Evolutionary conservation across 345 rosid species (phyloP), one percentile per base, ranked within the genome.

Genomic region (Arabidopsis arenosa): DNA sequence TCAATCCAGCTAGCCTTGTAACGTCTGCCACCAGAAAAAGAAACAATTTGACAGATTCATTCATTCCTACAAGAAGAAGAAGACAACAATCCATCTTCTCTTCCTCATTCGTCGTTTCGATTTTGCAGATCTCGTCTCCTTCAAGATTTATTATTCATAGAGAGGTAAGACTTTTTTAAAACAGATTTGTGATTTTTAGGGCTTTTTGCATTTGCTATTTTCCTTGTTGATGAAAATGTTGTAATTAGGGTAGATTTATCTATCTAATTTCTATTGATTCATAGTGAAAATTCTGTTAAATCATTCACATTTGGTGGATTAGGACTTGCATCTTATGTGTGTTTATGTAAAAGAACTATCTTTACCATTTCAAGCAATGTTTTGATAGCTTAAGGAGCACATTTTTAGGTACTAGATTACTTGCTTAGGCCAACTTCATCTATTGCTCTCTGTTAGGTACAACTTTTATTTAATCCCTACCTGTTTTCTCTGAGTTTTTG

Each of bases 1-100:
- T 68, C 73, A 68, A 54, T 68, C 73, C 73, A 68, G 62, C 73
- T 68, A 54, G 73, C 61, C 45, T 23, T 40, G 39, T 35, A 68
- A 52, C 72, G 49, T 68, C 49, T 53, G 49, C 73, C 62, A 53
- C 72, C 51, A 53, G 58, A 66, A 49, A 59, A 60, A 60, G n/a
- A 60, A 37, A 17, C 15, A 37, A 8, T 60, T 33, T 17, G 45
- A 49, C 71, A 66, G 73, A 52, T 67, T 36, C 72, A 26, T 55
- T 55, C 61, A 30, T 55, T 55, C 37, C 6, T 11, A 40, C 17
- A 40, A 13, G 49, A 40, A 61, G 65, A 40, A 39, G 52, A 43
- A 43, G 36, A 63, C 12, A 43, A 44, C 17, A 23, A 63, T 30
- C 61, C 61, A 7, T 43, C 35, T 63, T 63, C 39, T 63, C 23